Evolutionary conservation across 345 rosid genomes (phyloP).

Genomic region (Eutrema japonicum): DNA sequence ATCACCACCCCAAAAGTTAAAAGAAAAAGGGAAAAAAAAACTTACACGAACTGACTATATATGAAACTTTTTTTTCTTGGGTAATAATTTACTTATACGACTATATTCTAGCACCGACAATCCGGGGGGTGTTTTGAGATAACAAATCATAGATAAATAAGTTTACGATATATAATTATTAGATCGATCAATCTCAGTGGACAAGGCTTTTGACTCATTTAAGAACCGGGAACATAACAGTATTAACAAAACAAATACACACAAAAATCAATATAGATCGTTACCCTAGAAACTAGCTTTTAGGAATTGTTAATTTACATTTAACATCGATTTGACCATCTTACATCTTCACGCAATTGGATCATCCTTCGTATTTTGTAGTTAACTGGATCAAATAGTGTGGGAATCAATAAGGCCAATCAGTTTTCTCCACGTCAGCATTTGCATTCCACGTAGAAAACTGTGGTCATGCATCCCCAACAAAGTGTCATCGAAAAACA

Average conservation of each 20-base stretch:
- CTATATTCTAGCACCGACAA: neutral
- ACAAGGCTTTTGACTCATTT: neutral
- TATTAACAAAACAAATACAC: neutral
- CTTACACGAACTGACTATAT: too few relatives aligned
- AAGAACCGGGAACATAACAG: neutral
- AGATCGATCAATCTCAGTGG: neutral
- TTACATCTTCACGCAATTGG: neutral
- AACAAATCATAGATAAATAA: neutral
- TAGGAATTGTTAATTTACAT: neutral
- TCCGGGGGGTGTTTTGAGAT: neutral
- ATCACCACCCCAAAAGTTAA: too few relatives aligned
- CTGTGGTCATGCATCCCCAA: conserved; percentile 21
- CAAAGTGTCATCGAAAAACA: conserved; percentile 26
- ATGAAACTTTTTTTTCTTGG: too few relatives aligned
- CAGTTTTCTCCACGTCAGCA: conserved; percentile 3
- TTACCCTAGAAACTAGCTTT: neutral
- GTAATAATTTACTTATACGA: neutral
- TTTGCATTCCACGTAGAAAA: neutral
- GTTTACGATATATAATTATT: neutral
- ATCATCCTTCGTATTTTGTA: neutral
- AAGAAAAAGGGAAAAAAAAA: too few relatives aligned
- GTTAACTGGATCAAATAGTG: neutral
- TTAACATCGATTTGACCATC: too few relatives aligned
- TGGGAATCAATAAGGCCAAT: neutral
- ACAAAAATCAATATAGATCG: neutral